These are phyloP conservation scores for Ganoderma meredithae DNA, from an alignment of 1,284 basidiomycete genomes.

Conservation along the genomic window DNA sequence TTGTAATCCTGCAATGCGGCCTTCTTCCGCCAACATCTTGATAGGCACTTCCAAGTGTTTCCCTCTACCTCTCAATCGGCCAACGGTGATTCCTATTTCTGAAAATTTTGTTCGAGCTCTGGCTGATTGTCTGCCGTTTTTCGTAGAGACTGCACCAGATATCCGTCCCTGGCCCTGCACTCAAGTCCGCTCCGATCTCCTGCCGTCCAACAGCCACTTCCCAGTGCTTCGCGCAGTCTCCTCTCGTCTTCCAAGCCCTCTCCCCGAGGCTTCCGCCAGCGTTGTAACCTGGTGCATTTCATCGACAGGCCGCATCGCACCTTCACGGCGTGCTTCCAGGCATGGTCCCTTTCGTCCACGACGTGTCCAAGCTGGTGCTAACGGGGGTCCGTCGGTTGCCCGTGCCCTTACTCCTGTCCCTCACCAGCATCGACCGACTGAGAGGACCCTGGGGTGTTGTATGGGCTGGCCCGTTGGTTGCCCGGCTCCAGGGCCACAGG, in stretches of 20 bases:
- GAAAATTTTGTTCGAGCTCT: neutral
- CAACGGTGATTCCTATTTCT: neutral
- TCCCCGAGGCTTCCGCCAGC: neutral
- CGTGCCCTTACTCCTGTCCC: neutral
- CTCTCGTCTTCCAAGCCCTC: neutral
- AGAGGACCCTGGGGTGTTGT: neutral
- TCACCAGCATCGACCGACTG: neutral
- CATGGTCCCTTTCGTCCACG: neutral
- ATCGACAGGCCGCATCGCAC: neutral
- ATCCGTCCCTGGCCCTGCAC: neutral
- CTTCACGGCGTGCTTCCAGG: neutral
- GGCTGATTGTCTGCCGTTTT: neutral
- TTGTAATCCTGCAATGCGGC: neutral
- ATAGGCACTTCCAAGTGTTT: neutral
- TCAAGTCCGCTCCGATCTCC: neutral
- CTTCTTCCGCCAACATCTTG: neutral
- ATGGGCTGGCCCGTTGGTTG: neutral
- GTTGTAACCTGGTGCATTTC: neutral
- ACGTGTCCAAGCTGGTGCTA: neutral
- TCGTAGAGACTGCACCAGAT: neutral
- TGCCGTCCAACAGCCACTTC: neutral
- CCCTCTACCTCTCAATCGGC: neutral
- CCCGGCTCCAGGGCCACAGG: neutral
- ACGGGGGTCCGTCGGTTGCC: neutral
- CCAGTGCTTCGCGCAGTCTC: neutral